Evolutionary conservation across 371 early-diverging fungal genomes (phyloP), one percentile per base, ranked within the genome.

Genomic region (Smittium culicis): DNA sequence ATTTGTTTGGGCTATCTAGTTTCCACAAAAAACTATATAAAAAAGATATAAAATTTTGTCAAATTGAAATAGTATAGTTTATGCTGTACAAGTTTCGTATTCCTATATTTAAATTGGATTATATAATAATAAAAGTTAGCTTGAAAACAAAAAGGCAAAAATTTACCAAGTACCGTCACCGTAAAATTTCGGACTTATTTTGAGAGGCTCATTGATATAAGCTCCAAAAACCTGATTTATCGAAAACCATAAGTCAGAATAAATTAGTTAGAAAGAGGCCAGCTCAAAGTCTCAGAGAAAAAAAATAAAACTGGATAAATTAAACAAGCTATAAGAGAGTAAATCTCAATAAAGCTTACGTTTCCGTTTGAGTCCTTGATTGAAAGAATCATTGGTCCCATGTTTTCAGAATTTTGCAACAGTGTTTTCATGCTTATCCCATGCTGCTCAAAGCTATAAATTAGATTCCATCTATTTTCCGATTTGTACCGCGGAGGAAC

Each of bases 401-500:
- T 84, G 68, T 73, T 73, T 64, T 79, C 79, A 61, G 81, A 82
- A 2, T 77, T 75, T 30, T 80, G 73, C 71, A 86, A 90, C 67
- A 96, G 79, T 0, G 93, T 94, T 59, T 83, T 73, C 67, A 95
- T 74, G 72, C 89, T 88, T 35, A 90, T 86, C 0, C 96, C 96
- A 74, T 96, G 94, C 69, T 93, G 91, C 67, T 93, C 92, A 33
- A 93, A 79, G 63, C 88, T 88, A 75, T 96, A 96, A 2, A 90
- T 68, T 17, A 96, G 79, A 1, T 80, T 80, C 91, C 92, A 92
- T 55, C 75, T 79, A 61, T 78, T 74, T 27, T 72, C 67, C 62
- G 76, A 54, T 5, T 77, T 70, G 62, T 74, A 72, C 66, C 79
- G 67, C 20, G 74, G 74, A 1, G 78, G 78, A 61, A 78, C 63